Percentiles rank a stretch among this genome's conserved stretches.
Evolutionary conservation across 2,329 filamentous ascomycete species (phyloP).

Genomic region (Xylariaceae sp.): DNA sequence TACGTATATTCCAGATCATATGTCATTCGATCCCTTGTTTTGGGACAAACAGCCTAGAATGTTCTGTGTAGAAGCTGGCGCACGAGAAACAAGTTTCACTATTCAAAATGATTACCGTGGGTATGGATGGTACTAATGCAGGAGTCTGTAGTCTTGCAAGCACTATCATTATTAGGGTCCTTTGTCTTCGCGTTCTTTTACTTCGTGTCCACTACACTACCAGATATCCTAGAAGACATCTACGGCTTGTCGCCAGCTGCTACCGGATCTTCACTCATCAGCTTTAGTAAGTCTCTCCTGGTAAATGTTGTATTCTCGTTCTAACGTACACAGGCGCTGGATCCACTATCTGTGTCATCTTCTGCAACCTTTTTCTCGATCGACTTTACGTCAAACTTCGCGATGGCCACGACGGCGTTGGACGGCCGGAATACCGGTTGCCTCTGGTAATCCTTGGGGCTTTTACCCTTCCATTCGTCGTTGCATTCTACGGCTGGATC

Average conservation of each 20-base stretch:
- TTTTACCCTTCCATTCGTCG: constrained; percentile 47
- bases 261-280: constrained; percentile 56
- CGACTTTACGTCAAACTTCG: constrained; percentile 55
- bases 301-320: constrained; percentile 1
- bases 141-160: not conserved
- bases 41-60: not conserved
- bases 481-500: constrained; percentile 55
- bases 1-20: constrained; percentile 33
- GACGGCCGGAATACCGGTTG: constrained; percentile 57
- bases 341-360: constrained; percentile 48
- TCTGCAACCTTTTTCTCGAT: constrained; percentile 57
- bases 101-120: not conserved
- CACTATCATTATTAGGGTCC: constrained; percentile 48
- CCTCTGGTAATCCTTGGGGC: constrained; percentile 53
- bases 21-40: constrained; percentile 39
- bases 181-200: constrained; percentile 57
- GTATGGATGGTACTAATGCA: not conserved
- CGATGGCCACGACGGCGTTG: constrained; percentile 42
- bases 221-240: constrained; percentile 50
- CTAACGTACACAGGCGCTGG: constrained; percentile 47
- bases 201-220: constrained; percentile 56
- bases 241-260: constrained; percentile 55
- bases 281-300: constrained; percentile 49
- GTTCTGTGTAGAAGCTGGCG: too few species aligned
- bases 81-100: too few species aligned